Conservation (phyloP, 345 rosid species). For the Gossypium arboreum region DNA sequence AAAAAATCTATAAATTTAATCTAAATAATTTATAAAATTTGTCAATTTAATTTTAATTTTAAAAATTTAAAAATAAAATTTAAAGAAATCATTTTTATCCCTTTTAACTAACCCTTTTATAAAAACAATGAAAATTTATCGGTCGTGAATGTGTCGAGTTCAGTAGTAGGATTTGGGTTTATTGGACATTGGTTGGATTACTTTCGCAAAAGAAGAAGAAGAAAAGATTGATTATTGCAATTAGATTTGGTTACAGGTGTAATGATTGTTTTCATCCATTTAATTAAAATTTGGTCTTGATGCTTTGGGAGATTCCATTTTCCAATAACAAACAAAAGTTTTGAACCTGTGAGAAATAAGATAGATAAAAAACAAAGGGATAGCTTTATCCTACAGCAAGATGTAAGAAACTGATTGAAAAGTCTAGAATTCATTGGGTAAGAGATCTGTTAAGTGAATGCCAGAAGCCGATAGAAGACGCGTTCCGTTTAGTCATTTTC, state of each 20-base stretch:
- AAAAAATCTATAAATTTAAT: no score
- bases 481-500: conserved; percentile 27
- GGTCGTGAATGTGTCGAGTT: no score
- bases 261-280: conserved; percentile 24
- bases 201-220: no score
- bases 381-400: conserved; percentile 27
- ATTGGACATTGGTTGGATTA: no score
- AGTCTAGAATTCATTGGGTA: neutral
- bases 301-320: conserved; percentile 26
- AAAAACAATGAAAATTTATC: no score
- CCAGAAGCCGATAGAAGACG: conserved; percentile 26
- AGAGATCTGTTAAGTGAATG: conserved; percentile 1
- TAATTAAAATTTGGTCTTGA: conserved; percentile 24
- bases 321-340: conserved; percentile 15
- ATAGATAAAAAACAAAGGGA: conserved; percentile 26
- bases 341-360: neutral
- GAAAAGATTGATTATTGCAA: no score
- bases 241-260: conserved; percentile 12
- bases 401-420: conserved; percentile 8
- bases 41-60: no score
- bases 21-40: no score
- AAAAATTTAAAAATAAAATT: no score
- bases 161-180: no score
- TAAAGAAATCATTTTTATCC: no score
- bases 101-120: no score